Evolutionary conservation across 2,329 filamentous ascomycete genomes (phyloP), one percentile per base, ranked within the genome.

Genomic region (Cladosporium phlei): DNA sequence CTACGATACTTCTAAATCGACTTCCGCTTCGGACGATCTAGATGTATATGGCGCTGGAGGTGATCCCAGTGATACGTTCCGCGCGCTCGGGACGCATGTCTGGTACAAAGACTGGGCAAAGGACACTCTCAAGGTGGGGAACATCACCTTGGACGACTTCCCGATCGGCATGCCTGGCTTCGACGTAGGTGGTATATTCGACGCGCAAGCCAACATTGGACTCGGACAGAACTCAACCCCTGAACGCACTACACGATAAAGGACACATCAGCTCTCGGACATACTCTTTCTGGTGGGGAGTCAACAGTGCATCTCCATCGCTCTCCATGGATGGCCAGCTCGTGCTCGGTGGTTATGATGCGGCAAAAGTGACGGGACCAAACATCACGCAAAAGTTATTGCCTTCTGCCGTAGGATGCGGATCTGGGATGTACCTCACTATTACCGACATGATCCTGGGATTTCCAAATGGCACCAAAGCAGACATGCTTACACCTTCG

Each of bases 281-380:
- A 4, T 64, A 48, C 51, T 57, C 55, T 2, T 53, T 55, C 25
- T 64, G 55, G 45, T 59, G 51, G 47, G 61, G 61, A 6, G 46
- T 51, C 25, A 52, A 48, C 7, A 58, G 57, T 16, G 47, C 54
- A 9, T 48, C 55, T 4, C 19, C 45, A 2, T 19, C 37, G 5
- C 35, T 37, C n/a, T 48, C 54, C 19, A 55, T 54, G 46, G 54
- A 63, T 38, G 61, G 61, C 8, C 53, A 43, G 22, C 37, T 63
- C 8, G 55, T 62, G 4, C 50, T 64, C 19, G 61, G 61, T 10
- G 60, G 60, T 14, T 60, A 61, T 42, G 61, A 64, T 46, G 46
- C 49, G 10, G 60, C 59, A 12, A 63, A 63, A 37, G 50, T 54
- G 2, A 49, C 28, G 1, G 60, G 60, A 7, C 12, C 22, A 12